phyloP scores from a whole-genome alignment of 2,329 filamentous ascomycete genomes.

The Paecilomyces fulvus region DNA sequence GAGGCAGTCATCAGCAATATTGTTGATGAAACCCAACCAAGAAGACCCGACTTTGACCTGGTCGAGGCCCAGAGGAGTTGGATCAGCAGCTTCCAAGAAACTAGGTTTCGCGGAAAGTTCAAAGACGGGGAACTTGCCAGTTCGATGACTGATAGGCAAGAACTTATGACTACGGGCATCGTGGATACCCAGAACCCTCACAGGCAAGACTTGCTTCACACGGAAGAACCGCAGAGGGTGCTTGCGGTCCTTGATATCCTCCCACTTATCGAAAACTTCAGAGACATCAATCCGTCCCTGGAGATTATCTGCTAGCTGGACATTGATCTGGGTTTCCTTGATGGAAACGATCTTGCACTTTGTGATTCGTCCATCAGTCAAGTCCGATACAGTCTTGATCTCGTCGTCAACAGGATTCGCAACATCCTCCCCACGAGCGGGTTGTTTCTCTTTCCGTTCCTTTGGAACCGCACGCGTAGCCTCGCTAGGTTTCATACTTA shows the following conservation, averaged over 20 bases:
- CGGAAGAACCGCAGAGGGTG: constrained; percentile 68
- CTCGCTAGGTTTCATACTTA: constrained; percentile 48
- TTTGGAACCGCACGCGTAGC: constrained; percentile 43
- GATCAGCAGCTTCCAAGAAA: constrained; percentile 42
- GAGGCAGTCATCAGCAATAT: constrained; percentile 66
- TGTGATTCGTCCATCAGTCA: constrained; percentile 62
- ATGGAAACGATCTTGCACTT: constrained; percentile 75
- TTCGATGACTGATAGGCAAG: constrained; percentile 79
- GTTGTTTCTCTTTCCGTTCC: constrained; percentile 32
- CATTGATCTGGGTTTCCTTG: constrained; percentile 87
- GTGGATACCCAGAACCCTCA: constrained; percentile 76
- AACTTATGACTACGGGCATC: constrained; percentile 87
- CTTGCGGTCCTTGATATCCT: constrained; percentile 76
- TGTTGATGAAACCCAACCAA: constrained; percentile 84
- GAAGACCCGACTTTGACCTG: constrained; percentile 63
- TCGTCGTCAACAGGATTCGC: constrained; percentile 57
- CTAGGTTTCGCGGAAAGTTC: constrained; percentile 78
- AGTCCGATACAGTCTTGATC: constrained; percentile 59
- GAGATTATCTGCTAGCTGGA: constrained; percentile 75
- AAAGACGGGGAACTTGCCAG: constrained; percentile 67
- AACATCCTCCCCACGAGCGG: constrained; percentile 25
- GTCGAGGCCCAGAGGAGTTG: constrained; percentile 60
- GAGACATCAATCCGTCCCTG: constrained; percentile 92
- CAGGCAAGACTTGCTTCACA: constrained; percentile 60
- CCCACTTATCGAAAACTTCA: constrained; percentile 80